Percentiles rank a stretch among this genome's conserved stretches.
Conservation (phyloP, 106 monocot species). For the Dendrobium catenatum region DNA sequence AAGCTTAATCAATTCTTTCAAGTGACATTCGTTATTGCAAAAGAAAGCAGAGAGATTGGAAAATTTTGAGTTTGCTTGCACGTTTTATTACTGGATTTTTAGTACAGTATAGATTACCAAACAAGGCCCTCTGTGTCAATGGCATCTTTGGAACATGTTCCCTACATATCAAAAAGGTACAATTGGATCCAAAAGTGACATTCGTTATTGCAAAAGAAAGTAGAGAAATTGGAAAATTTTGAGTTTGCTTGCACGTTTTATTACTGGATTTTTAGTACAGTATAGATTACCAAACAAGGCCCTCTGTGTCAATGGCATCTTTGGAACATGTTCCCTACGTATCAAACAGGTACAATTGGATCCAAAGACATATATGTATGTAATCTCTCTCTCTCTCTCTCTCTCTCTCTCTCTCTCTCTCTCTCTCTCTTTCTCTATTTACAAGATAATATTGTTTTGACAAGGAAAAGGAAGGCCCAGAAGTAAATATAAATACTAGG, state of each 20-base stretch:
- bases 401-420: too few species aligned
- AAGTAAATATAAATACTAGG: slow-evolving; percentile 8
- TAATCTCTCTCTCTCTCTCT: background rate
- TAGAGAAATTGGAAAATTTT: too few species aligned
- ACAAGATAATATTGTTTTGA: background rate
- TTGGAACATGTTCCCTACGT: background rate
- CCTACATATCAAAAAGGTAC: background rate
- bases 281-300: too few species aligned
- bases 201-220: too few species aligned
- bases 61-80: too few species aligned
- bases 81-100: too few species aligned
- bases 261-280: too few species aligned
- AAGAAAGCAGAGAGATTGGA: too few species aligned
- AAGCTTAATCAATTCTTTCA: too few species aligned
- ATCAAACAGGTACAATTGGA: background rate
- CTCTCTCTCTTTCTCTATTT: background rate
- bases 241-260: too few species aligned
- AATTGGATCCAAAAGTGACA: background rate
- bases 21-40: too few species aligned
- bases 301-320: background rate
- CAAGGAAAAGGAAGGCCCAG: slow-evolving; percentile 1
- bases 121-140: background rate
- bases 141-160: background rate
- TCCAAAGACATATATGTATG: background rate
- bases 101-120: too few species aligned